Evolutionary conservation across 2,329 filamentous ascomycete genomes (phyloP).

Genomic region (Aureobasidium musti): DNA sequence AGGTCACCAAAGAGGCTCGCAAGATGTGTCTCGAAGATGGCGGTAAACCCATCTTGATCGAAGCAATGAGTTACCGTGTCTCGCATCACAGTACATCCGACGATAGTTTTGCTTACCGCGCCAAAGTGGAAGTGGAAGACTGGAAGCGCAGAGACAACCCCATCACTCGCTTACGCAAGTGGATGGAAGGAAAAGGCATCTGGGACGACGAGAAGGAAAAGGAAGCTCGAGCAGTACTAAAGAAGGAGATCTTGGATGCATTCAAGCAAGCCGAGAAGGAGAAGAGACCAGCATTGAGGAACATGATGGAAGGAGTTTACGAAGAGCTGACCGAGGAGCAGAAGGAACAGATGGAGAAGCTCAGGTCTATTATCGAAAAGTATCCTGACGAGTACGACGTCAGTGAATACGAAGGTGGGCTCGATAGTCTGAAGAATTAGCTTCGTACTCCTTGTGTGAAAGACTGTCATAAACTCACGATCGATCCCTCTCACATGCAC

Average conservation of each 20-base stretch:
- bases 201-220: conserved; percentile 88
- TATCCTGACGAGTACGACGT: conserved; percentile 95
- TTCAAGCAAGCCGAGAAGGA: conserved; percentile 82
- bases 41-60: conserved; percentile 81
- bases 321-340: conserved; percentile 81
- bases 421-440: conserved; percentile 58
- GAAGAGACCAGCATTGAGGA: conserved; percentile 71
- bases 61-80: conserved; percentile 98
- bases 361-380: conserved; percentile 74
- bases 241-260: conserved; percentile 77
- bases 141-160: conserved; percentile 92
- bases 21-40: conserved; percentile 76
- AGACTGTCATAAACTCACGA: no score
- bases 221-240: conserved; percentile 63
- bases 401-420: conserved; percentile 71
- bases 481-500: no score
- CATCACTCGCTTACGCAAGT: conserved; percentile 81
- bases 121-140: conserved; percentile 88
- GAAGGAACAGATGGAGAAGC: conserved; percentile 70
- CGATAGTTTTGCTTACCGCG: conserved; percentile 94
- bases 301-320: conserved; percentile 87
- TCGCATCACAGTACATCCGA: conserved; percentile 96
- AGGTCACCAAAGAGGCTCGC: conserved; percentile 75
- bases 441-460: not conserved
- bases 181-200: conserved; percentile 77